Evolutionary conservation across 2,329 filamentous ascomycete genomes (phyloP).

Genomic region (Aspergillus hiratsukae): DNA sequence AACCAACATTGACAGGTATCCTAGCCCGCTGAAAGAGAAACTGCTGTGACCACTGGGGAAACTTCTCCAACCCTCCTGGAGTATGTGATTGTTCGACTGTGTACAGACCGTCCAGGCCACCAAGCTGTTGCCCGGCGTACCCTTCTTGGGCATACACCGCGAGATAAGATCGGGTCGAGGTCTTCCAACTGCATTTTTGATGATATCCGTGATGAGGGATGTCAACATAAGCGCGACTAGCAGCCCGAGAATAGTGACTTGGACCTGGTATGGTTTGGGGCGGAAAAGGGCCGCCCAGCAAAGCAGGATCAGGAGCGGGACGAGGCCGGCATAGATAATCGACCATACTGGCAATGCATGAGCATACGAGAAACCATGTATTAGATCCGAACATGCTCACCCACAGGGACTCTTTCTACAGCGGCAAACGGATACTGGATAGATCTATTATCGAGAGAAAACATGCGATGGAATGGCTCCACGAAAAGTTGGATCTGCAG

Average conservation of each 20-base stretch:
- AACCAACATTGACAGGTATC: constrained; percentile 50
- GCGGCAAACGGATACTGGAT: constrained; percentile 85
- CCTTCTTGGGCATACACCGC: constrained; percentile 70
- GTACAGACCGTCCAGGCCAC: constrained; percentile 47
- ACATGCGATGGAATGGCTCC: constrained; percentile 91
- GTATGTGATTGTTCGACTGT: constrained; percentile 49
- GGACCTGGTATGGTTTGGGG: constrained; percentile 70
- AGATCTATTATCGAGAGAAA: constrained; percentile 76
- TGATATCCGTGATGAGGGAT: constrained; percentile 77
- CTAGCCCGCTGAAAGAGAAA: constrained; percentile 58
- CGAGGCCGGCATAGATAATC: constrained; percentile 69
- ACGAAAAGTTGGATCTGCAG: constrained; percentile 61
- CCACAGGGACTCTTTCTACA: constrained; percentile 74
- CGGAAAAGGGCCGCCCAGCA: constrained; percentile 60
- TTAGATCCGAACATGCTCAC: constrained; percentile 44
- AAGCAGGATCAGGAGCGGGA: constrained; percentile 65
- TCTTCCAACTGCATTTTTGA: constrained; percentile 83
- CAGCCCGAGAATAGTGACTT: constrained; percentile 79
- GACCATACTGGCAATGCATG: constrained; percentile 51
- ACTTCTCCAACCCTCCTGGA: constrained; percentile 63
- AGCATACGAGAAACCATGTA: neutral
- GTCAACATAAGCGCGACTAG: constrained; percentile 72
- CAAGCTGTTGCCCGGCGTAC: constrained; percentile 52
- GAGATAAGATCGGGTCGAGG: constrained; percentile 82
- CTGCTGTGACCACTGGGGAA: constrained; percentile 62